A percentile compares a stretch with the other conserved stretches of the same genome.
Evolutionary conservation across 768 basidiomycete species (phyloP).

Genomic region (Infundibulicybe gibba): DNA sequence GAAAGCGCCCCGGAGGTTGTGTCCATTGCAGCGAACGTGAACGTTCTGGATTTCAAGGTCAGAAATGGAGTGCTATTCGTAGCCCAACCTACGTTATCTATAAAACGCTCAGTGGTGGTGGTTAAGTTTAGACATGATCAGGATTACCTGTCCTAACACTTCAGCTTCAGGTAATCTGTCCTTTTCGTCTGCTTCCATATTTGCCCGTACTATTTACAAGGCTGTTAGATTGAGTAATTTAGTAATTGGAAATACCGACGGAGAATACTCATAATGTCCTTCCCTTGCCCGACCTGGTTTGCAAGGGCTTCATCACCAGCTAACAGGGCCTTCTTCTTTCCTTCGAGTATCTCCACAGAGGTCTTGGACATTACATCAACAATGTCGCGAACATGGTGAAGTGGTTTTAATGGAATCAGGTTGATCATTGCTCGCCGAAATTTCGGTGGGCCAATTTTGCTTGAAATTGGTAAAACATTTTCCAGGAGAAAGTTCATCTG

Average conservation of each 20-base stretch:
- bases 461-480: constrained; percentile 15
- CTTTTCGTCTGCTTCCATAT: background rate
- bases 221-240: background rate
- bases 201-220: constrained; percentile 10
- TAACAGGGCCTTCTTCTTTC: constrained; percentile 21
- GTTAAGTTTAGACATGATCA: background rate
- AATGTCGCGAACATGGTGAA: constrained; percentile 20
- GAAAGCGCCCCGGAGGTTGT: constrained; percentile 39
- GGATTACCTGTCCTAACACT: constrained; percentile 7
- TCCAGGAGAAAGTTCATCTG: background rate
- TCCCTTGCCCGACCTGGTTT: background rate
- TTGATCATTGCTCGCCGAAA: constrained; percentile 21
- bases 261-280: background rate
- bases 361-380: constrained; percentile 21
- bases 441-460: constrained; percentile 18
- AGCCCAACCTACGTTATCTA: constrained; percentile 6
- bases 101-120: background rate
- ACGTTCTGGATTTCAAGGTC: constrained; percentile 9
- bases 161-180: background rate
- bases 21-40: constrained; percentile 36
- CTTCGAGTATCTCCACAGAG: constrained; percentile 19
- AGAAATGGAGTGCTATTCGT: background rate
- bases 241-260: constrained; percentile 8
- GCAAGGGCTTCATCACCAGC: background rate
- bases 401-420: constrained; percentile 13